Conservation (phyloP, 78 protist genomes). For the Bodo saltans region DNA sequence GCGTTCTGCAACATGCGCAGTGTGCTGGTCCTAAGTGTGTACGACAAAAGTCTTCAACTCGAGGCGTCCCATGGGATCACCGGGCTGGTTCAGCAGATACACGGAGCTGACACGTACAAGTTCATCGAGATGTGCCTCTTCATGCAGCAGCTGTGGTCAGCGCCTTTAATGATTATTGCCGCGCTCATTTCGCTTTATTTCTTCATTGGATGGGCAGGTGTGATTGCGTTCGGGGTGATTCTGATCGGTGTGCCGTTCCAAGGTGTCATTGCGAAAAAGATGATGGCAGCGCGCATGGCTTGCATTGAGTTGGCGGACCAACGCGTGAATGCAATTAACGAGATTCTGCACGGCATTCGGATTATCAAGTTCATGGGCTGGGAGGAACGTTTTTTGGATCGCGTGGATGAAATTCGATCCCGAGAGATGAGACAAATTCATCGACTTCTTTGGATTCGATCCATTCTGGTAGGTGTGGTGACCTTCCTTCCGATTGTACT, state of each 20-base stretch:
- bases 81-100: constrained; percentile 61
- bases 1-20: not conserved
- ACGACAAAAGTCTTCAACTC: not conserved
- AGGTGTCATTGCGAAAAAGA: not conserved
- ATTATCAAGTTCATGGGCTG: constrained; percentile 51
- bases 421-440: constrained; percentile 33
- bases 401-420: constrained; percentile 8
- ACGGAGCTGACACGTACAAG: constrained; percentile 63
- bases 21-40: not conserved
- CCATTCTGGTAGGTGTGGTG: constrained; percentile 33
- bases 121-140: constrained; percentile 36
- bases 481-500: constrained; percentile 58
- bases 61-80: not conserved
- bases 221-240: constrained; percentile 45
- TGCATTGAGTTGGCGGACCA: not conserved
- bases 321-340: constrained; percentile 32
- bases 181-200: constrained; percentile 27
- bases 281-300: not conserved
- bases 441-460: constrained; percentile 15
- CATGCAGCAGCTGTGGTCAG: constrained; percentile 56
- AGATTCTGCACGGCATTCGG: constrained; percentile 50
- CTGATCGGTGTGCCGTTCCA: constrained; percentile 42
- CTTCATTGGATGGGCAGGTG: constrained; percentile 30
- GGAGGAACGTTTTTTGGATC: constrained; percentile 26
- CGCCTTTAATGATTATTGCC: constrained; percentile 42